Evolutionary conservation across 441 rosid genomes (phyloP), one percentile per base, ranked within the genome.

Genomic region (Jatropha podagrica): DNA sequence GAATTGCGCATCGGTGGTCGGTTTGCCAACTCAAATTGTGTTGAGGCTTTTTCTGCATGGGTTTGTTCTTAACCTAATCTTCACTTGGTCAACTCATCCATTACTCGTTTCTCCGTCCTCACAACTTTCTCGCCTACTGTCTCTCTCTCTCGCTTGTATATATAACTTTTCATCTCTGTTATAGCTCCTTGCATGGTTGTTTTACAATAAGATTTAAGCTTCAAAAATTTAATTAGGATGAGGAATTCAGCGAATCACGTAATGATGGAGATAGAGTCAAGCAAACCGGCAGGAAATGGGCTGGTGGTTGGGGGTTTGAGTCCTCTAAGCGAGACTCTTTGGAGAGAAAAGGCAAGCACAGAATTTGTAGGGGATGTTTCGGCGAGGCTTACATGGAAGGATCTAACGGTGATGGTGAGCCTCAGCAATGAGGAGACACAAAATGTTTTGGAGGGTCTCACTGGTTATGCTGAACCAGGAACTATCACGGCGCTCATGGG

Each of bases 401-500:
- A 95, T 81, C 92, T 95, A 77, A 93, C 97, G 0, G 99, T 95
- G 23, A 95, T 83, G 90, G 96, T 93, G 0, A 86, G 90, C 17
- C 85, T 89, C 58, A 80, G 92, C 69, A 88, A 88, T 51, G 98
- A 98, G 32, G 92, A 86, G 85, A 85, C 93, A 1, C 97, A 93
- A 62, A 95, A 88, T 11, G 99, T 93, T 75, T 79, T 95, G 46
- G 98, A 93, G 58, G 95, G 95, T 49, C 89, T 95, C 1, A 92
- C 92, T 1, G 99, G 99, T 32, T 91, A 92, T 59, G 95, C 99
- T 1, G 97, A 95, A 82, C 98, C 97, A 5, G 99, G 98, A 10
- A 78, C 87, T 4, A 68, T 95, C 70, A 95, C 97, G 4, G 97
- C 98, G 17, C 89, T 95, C 70, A 95, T 95, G 99, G 99, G 99